Evolutionary conservation across 306 rosid species (phyloP).

Genomic region (Trifolium fragiferum): DNA sequence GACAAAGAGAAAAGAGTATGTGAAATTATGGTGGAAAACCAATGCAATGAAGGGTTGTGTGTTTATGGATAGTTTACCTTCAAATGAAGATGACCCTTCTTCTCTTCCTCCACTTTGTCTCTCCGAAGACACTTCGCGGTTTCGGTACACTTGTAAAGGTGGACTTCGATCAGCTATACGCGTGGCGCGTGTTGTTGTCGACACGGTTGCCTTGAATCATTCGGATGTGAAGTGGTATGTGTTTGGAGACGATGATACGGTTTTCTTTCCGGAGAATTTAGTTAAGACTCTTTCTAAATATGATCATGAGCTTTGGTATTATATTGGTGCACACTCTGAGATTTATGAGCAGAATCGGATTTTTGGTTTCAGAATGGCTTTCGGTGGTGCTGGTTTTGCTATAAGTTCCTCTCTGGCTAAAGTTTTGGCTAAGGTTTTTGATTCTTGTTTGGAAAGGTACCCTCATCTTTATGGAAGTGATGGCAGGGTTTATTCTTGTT

Average conservation of each 20-base stretch:
- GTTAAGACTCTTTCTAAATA: slow-evolving; percentile 80
- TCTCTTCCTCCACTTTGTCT: slow-evolving; percentile 75
- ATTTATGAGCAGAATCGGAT: slow-evolving; percentile 62
- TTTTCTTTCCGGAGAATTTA: slow-evolving; percentile 83
- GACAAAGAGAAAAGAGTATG: slow-evolving; percentile 67
- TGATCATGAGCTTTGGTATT: slow-evolving; percentile 83
- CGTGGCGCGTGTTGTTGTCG: slow-evolving; percentile 77
- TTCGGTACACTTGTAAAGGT: slow-evolving; percentile 62
- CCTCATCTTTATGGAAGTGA: slow-evolving; percentile 94
- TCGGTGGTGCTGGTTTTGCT: slow-evolving; percentile 93
- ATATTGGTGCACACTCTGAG: slow-evolving; percentile 84
- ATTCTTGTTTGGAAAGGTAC: slow-evolving; percentile 78
- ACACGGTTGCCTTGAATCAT: slow-evolving; percentile 63
- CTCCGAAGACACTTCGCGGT: slow-evolving; percentile 71
- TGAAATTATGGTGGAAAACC: slow-evolving; percentile 73
- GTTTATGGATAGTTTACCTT: slow-evolving; percentile 58
- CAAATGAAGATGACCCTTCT: slow-evolving; percentile 35
- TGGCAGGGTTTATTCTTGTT: slow-evolving; percentile 71
- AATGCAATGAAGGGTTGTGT: slow-evolving; percentile 72
- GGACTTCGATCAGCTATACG: slow-evolving; percentile 72
- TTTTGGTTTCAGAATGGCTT: slow-evolving; percentile 83
- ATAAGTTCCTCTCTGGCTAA: slow-evolving; percentile 70
- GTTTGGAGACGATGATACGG: slow-evolving; percentile 88
- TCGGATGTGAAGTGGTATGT: slow-evolving; percentile 86
- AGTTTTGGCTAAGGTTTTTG: slow-evolving; percentile 71